Evolutionary conservation across 306 rosid species (phyloP), one percentile per base, ranked within the genome.

Genomic region (Sophora flavescens): DNA sequence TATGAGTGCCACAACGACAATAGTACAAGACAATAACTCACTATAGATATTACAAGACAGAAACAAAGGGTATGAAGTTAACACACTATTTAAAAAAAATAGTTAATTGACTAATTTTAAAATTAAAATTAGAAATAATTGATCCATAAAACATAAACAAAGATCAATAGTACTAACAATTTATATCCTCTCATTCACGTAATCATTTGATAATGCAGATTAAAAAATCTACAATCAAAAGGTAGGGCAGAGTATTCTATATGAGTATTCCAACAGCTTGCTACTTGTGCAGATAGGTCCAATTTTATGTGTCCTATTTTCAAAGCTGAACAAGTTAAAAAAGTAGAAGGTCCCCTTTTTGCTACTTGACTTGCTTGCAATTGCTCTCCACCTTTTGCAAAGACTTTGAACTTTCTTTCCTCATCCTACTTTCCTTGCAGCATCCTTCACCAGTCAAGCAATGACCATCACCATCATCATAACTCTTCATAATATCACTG

Each of bases 251-350:
- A 22, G 14, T 51, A 3, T 63, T 75, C 54, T 63, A 9, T n/a
- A 7, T 9, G 14, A 30, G 57, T n/a, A 15, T 22, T 57, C 54
- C 36, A 65, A 8, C 8, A 65, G 47, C 6, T 6, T 42, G 15
- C 22, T 1, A 56, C 47, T 77, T 11, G 2, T 54, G 26, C 74
- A 77, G 75, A 67, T 5, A 30, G 17, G 51, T 32, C 13, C 28
- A 32, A 60, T 50, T 50, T 50, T 50, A 4, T 48, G 10, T 51
- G 57, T 15, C 10, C 22, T 15, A 5, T 47, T 73, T 65, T 38
- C 51, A 38, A 67, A 59, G 76, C 7, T 69, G 81, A 81, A 69
- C 68, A 6, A 69, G 85, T 76, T 81, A 76, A 62, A 53, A 0
- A 68, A 33, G 3, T 42, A 10, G 2, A 11, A 63, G 15, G 45